Evolutionary conservation across 106 monocot species (phyloP).

Genomic region (Chionographis japonica): DNA sequence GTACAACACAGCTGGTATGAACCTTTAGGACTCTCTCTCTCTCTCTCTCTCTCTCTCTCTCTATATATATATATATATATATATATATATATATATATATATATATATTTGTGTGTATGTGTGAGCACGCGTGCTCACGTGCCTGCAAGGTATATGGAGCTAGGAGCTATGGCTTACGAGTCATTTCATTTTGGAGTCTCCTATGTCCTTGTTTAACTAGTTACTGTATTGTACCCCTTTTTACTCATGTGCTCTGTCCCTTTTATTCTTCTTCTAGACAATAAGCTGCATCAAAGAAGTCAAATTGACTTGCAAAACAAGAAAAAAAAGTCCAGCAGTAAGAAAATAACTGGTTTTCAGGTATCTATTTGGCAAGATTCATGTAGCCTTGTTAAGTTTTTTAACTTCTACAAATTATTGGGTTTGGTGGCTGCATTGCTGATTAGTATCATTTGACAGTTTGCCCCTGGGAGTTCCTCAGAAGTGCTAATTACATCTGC

Average conservation of each 20-base stretch:
- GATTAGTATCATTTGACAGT: conserved; percentile 50
- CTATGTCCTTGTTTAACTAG: too few species aligned
- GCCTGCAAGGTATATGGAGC: too few species aligned
- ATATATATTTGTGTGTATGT: not conserved
- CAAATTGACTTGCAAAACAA: conserved; percentile 69
- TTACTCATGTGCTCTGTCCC: not conserved
- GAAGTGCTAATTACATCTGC: conserved; percentile 91
- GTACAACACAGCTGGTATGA: conserved; percentile 60
- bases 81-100: too few species aligned
- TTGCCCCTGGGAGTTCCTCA: conserved; percentile 72
- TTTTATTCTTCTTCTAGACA: conserved; percentile 37
- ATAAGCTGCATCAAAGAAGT: conserved; percentile 68
- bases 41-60: not conserved
- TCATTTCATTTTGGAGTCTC: too few species aligned
- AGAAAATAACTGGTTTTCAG: conserved; percentile 95
- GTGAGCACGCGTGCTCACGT: too few species aligned
- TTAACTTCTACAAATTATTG: not conserved
- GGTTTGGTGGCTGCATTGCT: not conserved
- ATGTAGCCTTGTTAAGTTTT: too few species aligned
- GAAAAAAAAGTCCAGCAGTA: conserved; percentile 77
- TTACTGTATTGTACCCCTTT: too few species aligned
- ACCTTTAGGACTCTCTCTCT: not conserved
- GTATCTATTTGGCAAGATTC: conserved; percentile 19
- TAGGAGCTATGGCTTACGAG: too few species aligned
- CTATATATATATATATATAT: not conserved